Percentiles rank a stretch among this genome's conserved stretches.
phyloP scores from a whole-genome alignment of 2,329 filamentous ascomycete genomes.

The Aureobasidium sp. region DNA sequence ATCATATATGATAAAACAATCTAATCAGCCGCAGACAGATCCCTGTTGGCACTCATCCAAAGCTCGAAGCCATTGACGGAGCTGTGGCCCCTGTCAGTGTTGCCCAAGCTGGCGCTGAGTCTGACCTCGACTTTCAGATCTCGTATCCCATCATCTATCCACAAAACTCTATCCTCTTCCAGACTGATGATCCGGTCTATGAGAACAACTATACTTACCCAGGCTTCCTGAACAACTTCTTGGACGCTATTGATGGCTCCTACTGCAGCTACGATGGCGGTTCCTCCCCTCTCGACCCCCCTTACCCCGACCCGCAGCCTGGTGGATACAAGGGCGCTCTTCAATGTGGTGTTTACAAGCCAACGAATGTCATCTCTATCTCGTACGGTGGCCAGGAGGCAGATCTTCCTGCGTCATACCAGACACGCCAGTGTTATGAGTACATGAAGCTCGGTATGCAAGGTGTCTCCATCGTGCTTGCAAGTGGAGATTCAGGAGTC shows the following conservation, averaged over 20 bases:
- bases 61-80: slow-evolving; percentile 33
- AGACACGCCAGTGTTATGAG: slow-evolving; percentile 53
- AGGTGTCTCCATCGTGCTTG: slow-evolving; percentile 55
- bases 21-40: slow-evolving; percentile 25
- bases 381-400: slow-evolving; percentile 55
- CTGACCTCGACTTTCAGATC: slow-evolving; percentile 44
- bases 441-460: slow-evolving; percentile 58
- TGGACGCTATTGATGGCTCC: slow-evolving; percentile 47
- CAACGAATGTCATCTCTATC: slow-evolving; percentile 53
- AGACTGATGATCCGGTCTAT: slow-evolving; percentile 41
- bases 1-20: not conserved
- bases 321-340: slow-evolving; percentile 44
- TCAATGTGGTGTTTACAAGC: slow-evolving; percentile 42
- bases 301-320: slow-evolving; percentile 43
- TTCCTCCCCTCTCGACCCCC: slow-evolving; percentile 43
- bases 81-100: slow-evolving; percentile 30
- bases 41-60: slow-evolving; percentile 35
- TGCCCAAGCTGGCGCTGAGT: slow-evolving; percentile 31
- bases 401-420: slow-evolving; percentile 52
- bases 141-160: slow-evolving; percentile 45
- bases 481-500: slow-evolving; percentile 55
- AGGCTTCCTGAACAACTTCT: slow-evolving; percentile 41
- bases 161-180: slow-evolving; percentile 39
- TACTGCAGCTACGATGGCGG: slow-evolving; percentile 49
- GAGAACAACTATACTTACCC: slow-evolving; percentile 33